Percentiles rank a stretch among this genome's conserved stretches.
phyloP scores from a whole-genome alignment of 106 monocot genomes.

The Platanthera zijinensis region DNA sequence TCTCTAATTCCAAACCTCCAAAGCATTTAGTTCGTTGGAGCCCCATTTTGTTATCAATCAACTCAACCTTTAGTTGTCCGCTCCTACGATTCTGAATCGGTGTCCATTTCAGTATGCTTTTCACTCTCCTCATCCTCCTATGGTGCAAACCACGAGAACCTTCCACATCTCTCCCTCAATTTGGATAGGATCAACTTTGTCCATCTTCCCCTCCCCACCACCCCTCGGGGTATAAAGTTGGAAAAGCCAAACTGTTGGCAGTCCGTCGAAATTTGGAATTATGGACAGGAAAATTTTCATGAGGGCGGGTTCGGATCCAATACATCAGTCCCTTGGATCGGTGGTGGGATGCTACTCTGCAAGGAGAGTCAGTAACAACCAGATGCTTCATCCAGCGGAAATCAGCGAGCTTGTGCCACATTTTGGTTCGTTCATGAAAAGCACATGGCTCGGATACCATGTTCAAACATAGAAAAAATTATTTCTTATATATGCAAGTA shows the following conservation, averaged over 20 bases:
- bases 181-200: slow-evolving; percentile 23
- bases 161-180: slow-evolving; percentile 73
- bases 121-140: slow-evolving; percentile 68
- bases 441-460: slow-evolving; percentile 28
- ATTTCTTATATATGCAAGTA: too few relatives aligned
- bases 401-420: not conserved
- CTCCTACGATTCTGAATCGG: slow-evolving; percentile 44
- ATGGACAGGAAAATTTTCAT: not conserved
- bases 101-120: slow-evolving; percentile 47
- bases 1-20: slow-evolving; percentile 14
- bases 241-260: slow-evolving; percentile 4
- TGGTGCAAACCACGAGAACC: too few relatives aligned
- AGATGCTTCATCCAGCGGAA: not conserved
- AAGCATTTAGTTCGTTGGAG: slow-evolving; percentile 38
- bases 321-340: not conserved
- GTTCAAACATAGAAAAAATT: too few relatives aligned
- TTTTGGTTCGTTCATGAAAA: slow-evolving; percentile 18
- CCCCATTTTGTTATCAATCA: slow-evolving; percentile 17
- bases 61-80: slow-evolving; percentile 32
- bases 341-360: not conserved
- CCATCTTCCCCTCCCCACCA: slow-evolving; percentile 1
- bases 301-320: not conserved
- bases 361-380: not conserved
- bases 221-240: not conserved
- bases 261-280: not conserved